Evolutionary conservation across 2,329 filamentous ascomycete genomes (phyloP).

Genomic region (Aspergillus arachidicola): DNA sequence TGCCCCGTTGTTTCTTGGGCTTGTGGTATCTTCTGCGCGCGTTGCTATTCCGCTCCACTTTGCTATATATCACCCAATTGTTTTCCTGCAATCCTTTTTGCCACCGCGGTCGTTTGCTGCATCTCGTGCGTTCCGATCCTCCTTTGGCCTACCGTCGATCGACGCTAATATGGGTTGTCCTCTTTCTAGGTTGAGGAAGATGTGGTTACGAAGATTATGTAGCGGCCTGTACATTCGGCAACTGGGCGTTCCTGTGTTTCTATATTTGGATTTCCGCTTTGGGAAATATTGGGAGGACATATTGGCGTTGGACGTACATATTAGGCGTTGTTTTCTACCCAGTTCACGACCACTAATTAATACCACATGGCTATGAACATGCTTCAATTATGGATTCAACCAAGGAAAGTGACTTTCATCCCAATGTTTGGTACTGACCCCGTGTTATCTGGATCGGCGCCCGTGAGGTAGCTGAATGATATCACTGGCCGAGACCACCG

Average conservation of each 20-base stretch:
- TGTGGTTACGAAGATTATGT: slow-evolving; percentile 84
- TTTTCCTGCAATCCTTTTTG: slow-evolving; percentile 1
- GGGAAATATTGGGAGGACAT: slow-evolving; percentile 18
- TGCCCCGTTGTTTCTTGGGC: background rate
- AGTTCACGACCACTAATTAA: slow-evolving; percentile 34
- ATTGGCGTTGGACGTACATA: slow-evolving; percentile 32
- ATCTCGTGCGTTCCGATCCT: slow-evolving; percentile 4
- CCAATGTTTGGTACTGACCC: slow-evolving; percentile 3
- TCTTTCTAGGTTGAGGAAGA: slow-evolving; percentile 78
- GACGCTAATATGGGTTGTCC: slow-evolving; percentile 45
- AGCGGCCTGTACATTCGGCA: slow-evolving; percentile 36
- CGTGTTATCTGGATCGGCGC: slow-evolving; percentile 5
- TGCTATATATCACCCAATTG: slow-evolving; percentile 4
- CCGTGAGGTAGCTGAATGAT: slow-evolving; percentile 43
- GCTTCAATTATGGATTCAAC: slow-evolving; percentile 10
- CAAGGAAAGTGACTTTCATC: background rate
- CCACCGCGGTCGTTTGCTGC: slow-evolving; percentile 2
- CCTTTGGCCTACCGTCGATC: background rate
- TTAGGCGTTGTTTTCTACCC: slow-evolving; percentile 28
- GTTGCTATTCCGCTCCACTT: slow-evolving; percentile 1
- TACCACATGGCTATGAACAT: slow-evolving; percentile 25
- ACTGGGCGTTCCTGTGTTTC: slow-evolving; percentile 27
- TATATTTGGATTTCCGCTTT: slow-evolving; percentile 16
- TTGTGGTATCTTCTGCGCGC: background rate
- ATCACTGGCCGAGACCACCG: slow-evolving; percentile 40